Percentiles rank a stretch among this genome's conserved stretches.
phyloP scores from a whole-genome alignment of 768 basidiomycete species.

The Boletus insuetus region DNA sequence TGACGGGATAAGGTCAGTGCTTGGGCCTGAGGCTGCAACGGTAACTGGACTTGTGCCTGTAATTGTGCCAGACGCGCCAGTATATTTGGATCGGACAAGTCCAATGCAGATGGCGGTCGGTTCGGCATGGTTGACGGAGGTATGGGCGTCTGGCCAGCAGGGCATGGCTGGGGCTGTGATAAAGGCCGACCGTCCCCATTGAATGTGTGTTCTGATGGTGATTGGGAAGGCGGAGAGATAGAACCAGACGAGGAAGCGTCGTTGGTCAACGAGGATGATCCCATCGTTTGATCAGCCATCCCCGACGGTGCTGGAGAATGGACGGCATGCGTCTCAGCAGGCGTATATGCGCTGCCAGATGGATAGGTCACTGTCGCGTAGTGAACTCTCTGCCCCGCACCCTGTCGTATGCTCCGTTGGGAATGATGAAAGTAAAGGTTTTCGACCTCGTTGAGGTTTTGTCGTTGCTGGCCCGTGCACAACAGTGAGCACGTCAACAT shows the following conservation, averaged over 20 bases:
- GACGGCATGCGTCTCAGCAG: constrained; percentile 4
- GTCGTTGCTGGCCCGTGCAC: constrained; percentile 53
- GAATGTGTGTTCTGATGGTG: constrained; percentile 1
- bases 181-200: not conserved
- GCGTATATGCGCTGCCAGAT: not conserved
- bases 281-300: constrained; percentile 13
- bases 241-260: not conserved
- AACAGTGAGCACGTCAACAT: not conserved
- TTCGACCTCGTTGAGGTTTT: constrained; percentile 78
- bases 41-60: constrained; percentile 19
- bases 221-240: constrained; percentile 3
- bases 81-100: constrained; percentile 24
- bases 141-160: not conserved
- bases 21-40: not conserved
- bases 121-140: not conserved
- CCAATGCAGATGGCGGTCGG: constrained; percentile 8
- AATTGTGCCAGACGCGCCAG: constrained; percentile 25
- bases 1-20: not conserved
- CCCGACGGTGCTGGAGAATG: constrained; percentile 15
- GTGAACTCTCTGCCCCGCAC: constrained; percentile 19
- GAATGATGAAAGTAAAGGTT: constrained; percentile 80
- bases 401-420: constrained; percentile 34
- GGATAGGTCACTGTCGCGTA: not conserved
- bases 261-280: constrained; percentile 5
- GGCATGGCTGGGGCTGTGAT: not conserved